Evolutionary conservation across 2,329 filamentous ascomycete species (phyloP), one percentile per base, ranked within the genome.

Genomic region (Apiospora phragmitis): DNA sequence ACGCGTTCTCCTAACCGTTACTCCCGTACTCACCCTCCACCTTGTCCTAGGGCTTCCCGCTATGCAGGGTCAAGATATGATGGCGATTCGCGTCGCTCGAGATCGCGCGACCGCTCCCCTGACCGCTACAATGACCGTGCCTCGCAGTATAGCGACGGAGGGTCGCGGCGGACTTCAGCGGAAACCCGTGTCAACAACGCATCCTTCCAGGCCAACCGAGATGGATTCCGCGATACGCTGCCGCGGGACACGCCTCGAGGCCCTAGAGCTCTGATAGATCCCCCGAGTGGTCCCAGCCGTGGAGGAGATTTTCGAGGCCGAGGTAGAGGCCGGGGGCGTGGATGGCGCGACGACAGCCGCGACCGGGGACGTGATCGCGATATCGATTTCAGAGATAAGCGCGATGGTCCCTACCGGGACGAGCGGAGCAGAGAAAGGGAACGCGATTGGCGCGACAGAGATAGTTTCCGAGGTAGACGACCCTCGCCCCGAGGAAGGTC

Each of bases 171-270:
- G 68, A 91, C 90, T n/a, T 89, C 86, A 2, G 85, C 85, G 69
- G 89, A 91, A 76, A 84, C 83, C 66, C 85, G 88, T 72, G 80
- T 84, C 42, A 90, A 89, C 76, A 85, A 85, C 70, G 85, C 87
- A 38, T 83, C 85, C n/a, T 93, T 93, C 72, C 88, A 87, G 74
- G 81, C 87, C 1, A 88, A 86, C 75, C 86, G 90, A 74, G 89
- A 91, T 74, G 79, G 77, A 16, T 90, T 90, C 73, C 85, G 86
- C 69, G 88, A 90, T 75, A 78, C 86, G 75, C 73, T 87, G 79
- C 79, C 87, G 16, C 87, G 92, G 74, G 93, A 97, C 73, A 91
- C 93, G 1, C 94, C 94, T 3, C 88, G 94, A 70, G 94, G 93
- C 0, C 94, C 94, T 14, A 94, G 95, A 80, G 93, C 93, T 4